Percentiles rank a stretch among this genome's conserved stretches.
phyloP scores from a whole-genome alignment of 1,284 basidiomycete genomes.

The Irpex sp. region DNA sequence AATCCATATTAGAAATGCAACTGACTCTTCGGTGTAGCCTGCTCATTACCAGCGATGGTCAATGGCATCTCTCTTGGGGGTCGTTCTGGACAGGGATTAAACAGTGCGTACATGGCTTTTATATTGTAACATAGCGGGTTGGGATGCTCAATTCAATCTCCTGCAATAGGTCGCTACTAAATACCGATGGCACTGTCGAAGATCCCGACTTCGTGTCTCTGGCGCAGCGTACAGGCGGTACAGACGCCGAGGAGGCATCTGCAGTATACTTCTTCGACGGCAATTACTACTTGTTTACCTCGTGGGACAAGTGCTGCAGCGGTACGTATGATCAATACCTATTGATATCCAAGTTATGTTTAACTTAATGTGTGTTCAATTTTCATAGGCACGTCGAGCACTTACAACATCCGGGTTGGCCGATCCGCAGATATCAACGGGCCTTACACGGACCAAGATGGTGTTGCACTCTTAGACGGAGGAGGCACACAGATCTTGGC shows the following conservation, averaged over 20 bases:
- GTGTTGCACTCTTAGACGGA: conserved; percentile 32
- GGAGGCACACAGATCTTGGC: neutral
- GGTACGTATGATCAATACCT: neutral
- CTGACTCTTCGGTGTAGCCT: too few species aligned
- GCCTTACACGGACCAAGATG: conserved; percentile 44
- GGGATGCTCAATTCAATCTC: neutral
- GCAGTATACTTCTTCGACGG: neutral
- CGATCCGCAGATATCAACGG: conserved; percentile 41
- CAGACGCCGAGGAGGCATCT: neutral
- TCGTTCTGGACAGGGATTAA: conserved; percentile 53
- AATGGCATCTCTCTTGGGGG: conserved; percentile 44
- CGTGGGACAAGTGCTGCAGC: neutral
- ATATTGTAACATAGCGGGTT: too few species aligned
- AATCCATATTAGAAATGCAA: too few species aligned
- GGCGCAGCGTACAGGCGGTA: neutral
- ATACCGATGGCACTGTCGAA: neutral
- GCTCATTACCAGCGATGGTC: neutral
- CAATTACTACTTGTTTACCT: neutral
- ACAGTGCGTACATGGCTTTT: conserved; percentile 22
- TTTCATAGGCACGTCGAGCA: too few species aligned
- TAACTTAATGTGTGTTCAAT: too few species aligned
- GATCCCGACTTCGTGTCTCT: neutral
- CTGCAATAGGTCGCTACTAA: neutral
- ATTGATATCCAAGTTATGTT: neutral
- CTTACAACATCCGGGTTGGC: conserved; percentile 55